Base-by-base conservation (phyloP, 371 early-diverging fungal genomes). In the Mortierella sp. region DNA sequence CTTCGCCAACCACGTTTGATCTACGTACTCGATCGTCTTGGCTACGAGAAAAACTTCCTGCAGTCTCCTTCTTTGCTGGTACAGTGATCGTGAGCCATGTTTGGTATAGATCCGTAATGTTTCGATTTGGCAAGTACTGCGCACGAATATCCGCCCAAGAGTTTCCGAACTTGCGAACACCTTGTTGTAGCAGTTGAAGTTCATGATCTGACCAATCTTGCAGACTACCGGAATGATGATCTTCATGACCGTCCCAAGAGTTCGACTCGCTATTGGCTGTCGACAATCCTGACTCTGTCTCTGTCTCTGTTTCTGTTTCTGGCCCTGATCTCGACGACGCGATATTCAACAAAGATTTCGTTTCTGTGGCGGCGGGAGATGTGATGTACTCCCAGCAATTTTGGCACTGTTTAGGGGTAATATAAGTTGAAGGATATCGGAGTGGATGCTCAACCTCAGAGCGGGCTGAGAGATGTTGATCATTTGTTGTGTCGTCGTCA, bases 91-190 rank as follows among this genome's bases (percentile, higher is more conserved):
- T 29, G 23, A 42, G 42, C 80, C 80, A 79, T 19, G 70, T 40
- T 28, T 57, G 70, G 23, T 79, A 60, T 0, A 79, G 32, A 5
- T 79, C 80, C 1, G 80, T 70, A 5, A 70, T 55, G 40, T 62
- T 56, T 1, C 56, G 55, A 23, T 66, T 69, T 29, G 80, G 80
- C 23, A 79, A 31, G 59, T 66, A 79, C 57, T 79, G 80, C 1
- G 80, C 80, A 0, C 80, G 70, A 32, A 79, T 55, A n/a, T 73
- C 74, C 0, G 74, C 72, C 80, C 80, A 79, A 8, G 37, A 32
- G 1, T 54, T 79, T 5, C 80, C 80, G 47, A 31, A 60, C 22
- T 58, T 61, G 9, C 80, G 66, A 49, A 79, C 72, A 6, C 80
- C 80, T 49, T 70, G 67, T 43, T 70, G 64, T 53, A 79, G 23